Base-by-base conservation (phyloP, 1,284 basidiomycete species). In the Leccinum insolens region DNA sequence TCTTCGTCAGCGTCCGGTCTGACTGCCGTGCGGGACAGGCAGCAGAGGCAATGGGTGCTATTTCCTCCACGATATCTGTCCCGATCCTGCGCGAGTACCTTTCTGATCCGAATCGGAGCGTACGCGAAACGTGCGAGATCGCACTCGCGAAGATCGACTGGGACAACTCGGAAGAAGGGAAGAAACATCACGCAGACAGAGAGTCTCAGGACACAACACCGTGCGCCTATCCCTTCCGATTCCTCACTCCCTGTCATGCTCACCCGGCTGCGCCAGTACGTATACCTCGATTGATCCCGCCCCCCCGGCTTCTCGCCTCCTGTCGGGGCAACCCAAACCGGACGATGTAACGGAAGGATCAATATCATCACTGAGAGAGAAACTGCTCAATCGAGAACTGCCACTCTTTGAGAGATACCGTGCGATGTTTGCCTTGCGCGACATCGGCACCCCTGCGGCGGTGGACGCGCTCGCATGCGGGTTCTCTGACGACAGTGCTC, bases 41-140 rank as follows among this genome's bases (percentile, higher is more conserved):
- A 28, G 98, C 98, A 20, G 98, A 99, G 82, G 97, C 98, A 3
- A 92, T 99, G 84, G 98, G 97, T 58, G 98, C 98, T 2, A 95
- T 99, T 65, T 95, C 93, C 8, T 85, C 88, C 22, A 77, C 84
- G 3, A 74, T 81, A 0, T 93, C 94, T 6, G 79, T 97, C 20
- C 87, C 90, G 3, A 78, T 96, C 39, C 85, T 99, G 57, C 82
- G 85, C 69, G 84, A 92, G 77, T 96, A 92, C 81, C 79, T 93
- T 37, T 79, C 84, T 69, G 94, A 97, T 81, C 77, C 87, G 5
- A 89, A 95, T 70, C 86, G 92, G 52, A 89, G 90, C 57, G 95
- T 99, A 1, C 87, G 96, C 55, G 98, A 99, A 83, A 99, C 98
- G 0, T 99, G 96, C 80, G 95, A 99, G 82, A 95, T 99, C 69